A percentile compares a stretch with the other conserved stretches of the same genome.
Conservation (phyloP, 495 filamentous ascomycete genomes). For the Aspergillus indologenus region DNA sequence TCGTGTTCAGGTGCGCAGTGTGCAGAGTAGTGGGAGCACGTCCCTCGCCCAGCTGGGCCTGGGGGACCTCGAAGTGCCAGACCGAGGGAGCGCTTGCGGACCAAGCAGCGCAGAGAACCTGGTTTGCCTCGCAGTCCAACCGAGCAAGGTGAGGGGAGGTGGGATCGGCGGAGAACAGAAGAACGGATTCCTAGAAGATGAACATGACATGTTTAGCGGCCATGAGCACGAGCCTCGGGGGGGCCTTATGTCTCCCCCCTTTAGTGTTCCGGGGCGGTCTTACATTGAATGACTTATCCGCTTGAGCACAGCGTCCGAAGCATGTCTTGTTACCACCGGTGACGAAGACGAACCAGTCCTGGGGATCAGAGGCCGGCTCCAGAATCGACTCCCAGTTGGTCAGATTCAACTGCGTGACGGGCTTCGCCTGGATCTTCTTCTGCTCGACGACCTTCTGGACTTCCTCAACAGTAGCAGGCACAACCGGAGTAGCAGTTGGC, state of each 20-base stretch:
- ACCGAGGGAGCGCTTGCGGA: slow-evolving; percentile 65
- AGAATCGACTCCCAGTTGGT: slow-evolving; percentile 71
- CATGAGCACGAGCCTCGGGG: background rate
- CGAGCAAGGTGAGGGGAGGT: slow-evolving; percentile 67
- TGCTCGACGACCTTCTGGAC: slow-evolving; percentile 50
- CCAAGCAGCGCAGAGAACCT: slow-evolving; percentile 81
- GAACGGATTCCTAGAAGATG: slow-evolving; percentile 56
- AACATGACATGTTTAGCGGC: slow-evolving; percentile 12
- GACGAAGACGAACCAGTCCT: slow-evolving; percentile 79
- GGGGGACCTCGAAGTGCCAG: slow-evolving; percentile 70
- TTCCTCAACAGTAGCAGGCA: slow-evolving; percentile 50
- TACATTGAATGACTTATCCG: slow-evolving; percentile 57
- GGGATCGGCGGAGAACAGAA: slow-evolving; percentile 61
- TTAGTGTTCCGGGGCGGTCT: slow-evolving; percentile 21
- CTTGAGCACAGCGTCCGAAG: slow-evolving; percentile 58
- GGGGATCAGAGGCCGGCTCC: slow-evolving; percentile 58
- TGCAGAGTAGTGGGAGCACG: slow-evolving; percentile 48
- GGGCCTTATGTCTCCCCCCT: slow-evolving; percentile 1
- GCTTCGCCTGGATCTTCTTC: slow-evolving; percentile 52
- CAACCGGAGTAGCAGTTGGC: slow-evolving; percentile 49
- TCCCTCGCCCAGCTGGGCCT: slow-evolving; percentile 46
- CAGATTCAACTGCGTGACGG: slow-evolving; percentile 60
- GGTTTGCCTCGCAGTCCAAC: slow-evolving; percentile 75
- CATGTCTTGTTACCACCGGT: slow-evolving; percentile 88
- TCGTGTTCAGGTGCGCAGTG: slow-evolving; percentile 60